phyloP scores from a whole-genome alignment of 768 basidiomycete species.

The Lentinus brumalis region DNA sequence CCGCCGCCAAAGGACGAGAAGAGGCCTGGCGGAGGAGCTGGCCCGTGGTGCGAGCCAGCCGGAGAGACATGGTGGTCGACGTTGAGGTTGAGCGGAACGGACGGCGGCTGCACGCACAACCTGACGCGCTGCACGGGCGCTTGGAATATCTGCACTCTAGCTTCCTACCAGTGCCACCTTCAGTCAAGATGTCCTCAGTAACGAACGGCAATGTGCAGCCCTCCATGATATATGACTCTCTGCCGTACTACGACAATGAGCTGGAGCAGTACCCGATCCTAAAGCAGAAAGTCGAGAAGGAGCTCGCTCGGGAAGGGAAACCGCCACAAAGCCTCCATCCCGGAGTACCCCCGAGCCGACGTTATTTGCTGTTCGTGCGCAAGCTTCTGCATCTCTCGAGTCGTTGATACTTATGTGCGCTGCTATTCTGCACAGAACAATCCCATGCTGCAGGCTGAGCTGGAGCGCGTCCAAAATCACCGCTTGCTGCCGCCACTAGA shows the following conservation, averaged over 20 bases:
- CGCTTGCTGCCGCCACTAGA: conserved; percentile 70
- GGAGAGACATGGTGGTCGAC: conserved; percentile 45
- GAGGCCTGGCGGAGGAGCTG: conserved; percentile 45
- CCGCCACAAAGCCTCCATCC: conserved; percentile 69
- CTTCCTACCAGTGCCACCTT: conserved; percentile 13
- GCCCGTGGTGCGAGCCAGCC: conserved; percentile 46
- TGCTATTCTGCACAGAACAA: conserved; percentile 49
- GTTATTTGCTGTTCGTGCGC: conserved; percentile 66
- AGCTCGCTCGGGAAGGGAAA: conserved; percentile 67
- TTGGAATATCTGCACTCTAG: conserved; percentile 5
- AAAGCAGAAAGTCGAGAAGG: conserved; percentile 74
- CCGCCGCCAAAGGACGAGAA: conserved; percentile 34
- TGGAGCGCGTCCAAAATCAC: conserved; percentile 71
- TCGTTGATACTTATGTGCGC: neutral
- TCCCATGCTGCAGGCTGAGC: conserved; percentile 69
- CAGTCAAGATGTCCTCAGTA: conserved; percentile 17
- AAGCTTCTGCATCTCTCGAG: neutral
- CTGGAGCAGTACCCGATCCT: conserved; percentile 73
- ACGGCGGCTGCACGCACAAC: conserved; percentile 1
- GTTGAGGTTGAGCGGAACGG: conserved; percentile 17
- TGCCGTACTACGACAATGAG: conserved; percentile 96
- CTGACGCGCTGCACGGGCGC: conserved; percentile 16
- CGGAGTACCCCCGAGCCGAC: conserved; percentile 61
- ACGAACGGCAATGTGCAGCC: conserved; percentile 11
- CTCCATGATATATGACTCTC: conserved; percentile 69